Base-by-base conservation (phyloP, 768 basidiomycete species). In the Termitomyces sp. region DNA sequence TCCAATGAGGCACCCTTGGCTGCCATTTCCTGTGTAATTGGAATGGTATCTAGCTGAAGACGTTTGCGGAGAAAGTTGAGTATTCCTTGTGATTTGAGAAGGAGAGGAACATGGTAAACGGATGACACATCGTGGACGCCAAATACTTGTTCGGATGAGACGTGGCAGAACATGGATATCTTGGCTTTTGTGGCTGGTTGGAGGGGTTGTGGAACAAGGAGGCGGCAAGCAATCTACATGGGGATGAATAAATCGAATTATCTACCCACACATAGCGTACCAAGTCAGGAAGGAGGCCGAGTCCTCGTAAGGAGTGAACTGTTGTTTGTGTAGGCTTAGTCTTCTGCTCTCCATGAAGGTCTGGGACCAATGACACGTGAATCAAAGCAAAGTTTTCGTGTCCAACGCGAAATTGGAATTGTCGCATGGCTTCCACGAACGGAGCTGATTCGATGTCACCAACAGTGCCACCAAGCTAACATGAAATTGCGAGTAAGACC, bases 111-210 rank as follows among this genome's bases (percentile, higher is more conserved):
- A 68, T 98, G 96, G 72, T 99, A 99, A 36, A 98, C 94, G 41
- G 95, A 97, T 9, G 89, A 87, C 50, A 98, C 93, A 69, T 98
- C 94, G 70, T 98, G 96, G 7, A 98, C 91, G 56, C 95, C 96
- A 53, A 99, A 81, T 43, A 98, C 96, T 67, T 93, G 91, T 66
- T 92, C 87, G 3, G 88, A 78, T 3, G 85, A 77, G 66, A 99
- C 96, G 68, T 99, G 96, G 74, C 96, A 98, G 81, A 98, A 98
- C 95, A 98, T 98, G 61, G 93, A 94, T 44, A 99, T 96, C 73
- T 99, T 99, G 68, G 88, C 83, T 74, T 95, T 96, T 38, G 95
- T 96, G 0, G 90, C 82, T 16, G 83, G 80, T 56, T 88, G 84
- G n/a, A 99, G 79, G 0, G 91, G 88, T 62, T 90, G 82, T 20